A percentile compares a stretch with the other conserved stretches of the same genome.
Evolutionary conservation across 345 rosid genomes (phyloP).

Genomic region (Euphorbia peplus): DNA sequence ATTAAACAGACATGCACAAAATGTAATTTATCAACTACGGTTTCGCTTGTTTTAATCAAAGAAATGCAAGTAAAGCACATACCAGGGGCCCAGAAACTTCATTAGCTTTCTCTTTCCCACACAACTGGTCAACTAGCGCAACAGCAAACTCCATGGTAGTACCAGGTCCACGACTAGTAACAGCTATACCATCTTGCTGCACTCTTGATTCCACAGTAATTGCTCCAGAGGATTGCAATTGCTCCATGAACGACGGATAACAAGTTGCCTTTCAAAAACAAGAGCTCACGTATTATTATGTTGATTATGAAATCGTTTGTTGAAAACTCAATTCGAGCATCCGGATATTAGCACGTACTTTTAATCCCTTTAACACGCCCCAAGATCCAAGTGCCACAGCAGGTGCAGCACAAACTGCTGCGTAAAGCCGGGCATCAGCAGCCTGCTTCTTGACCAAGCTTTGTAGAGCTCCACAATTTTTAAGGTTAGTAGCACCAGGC

Average conservation of each 20-base stretch:
- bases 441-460: conserved; percentile 76
- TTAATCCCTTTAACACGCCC: conserved; percentile 83
- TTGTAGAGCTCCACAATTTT: conserved; percentile 62
- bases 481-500: conserved; percentile 78
- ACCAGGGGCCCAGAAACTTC: conserved; percentile 77
- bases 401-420: conserved; percentile 89
- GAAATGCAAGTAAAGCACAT: conserved; percentile 10
- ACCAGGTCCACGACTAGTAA: conserved; percentile 89
- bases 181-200: conserved; percentile 63
- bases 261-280: conserved; percentile 66
- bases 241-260: conserved; percentile 79
- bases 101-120: conserved; percentile 69
- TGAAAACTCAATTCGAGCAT: neutral
- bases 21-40: neutral
- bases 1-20: neutral
- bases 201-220: conserved; percentile 80
- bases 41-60: neutral
- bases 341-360: conserved; percentile 35
- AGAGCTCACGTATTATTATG: no score
- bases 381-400: conserved; percentile 76
- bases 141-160: conserved; percentile 87
- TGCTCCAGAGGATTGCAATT: conserved; percentile 58
- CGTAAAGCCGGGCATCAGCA: conserved; percentile 61
- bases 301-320: neutral
- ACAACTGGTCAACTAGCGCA: conserved; percentile 64